Conservation (phyloP, 495 filamentous ascomycete species). For the Penicillium cataractarum region DNA sequence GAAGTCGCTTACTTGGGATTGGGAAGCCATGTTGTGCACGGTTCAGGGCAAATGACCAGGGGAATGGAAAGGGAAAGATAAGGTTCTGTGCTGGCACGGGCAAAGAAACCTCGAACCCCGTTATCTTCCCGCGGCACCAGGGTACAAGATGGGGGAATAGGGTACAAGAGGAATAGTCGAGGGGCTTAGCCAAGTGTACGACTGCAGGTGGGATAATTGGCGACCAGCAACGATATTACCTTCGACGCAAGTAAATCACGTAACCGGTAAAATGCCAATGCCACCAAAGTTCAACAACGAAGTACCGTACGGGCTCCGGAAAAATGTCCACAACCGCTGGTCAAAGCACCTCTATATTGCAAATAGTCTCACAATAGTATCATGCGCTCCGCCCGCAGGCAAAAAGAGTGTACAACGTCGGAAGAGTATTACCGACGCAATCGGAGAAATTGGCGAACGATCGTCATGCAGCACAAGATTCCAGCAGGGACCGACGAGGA, state of each 20-base stretch:
- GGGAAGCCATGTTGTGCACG: slow-evolving; percentile 41
- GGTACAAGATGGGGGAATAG: not conserved
- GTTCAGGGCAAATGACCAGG: slow-evolving; percentile 15
- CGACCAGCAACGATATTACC: slow-evolving; percentile 20
- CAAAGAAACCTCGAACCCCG: slow-evolving; percentile 1
- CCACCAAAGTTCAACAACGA: not conserved
- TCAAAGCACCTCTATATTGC: slow-evolving; percentile 7
- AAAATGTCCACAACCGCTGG: slow-evolving; percentile 6
- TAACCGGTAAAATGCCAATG: slow-evolving; percentile 7
- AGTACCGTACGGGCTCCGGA: not conserved
- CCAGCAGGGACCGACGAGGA: slow-evolving; percentile 21
- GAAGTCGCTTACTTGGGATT: slow-evolving; percentile 39
- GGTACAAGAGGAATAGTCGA: slow-evolving; percentile 6
- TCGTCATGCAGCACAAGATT: slow-evolving; percentile 25
- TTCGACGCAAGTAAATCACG: slow-evolving; percentile 12
- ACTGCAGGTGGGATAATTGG: slow-evolving; percentile 21
- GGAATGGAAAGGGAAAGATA: slow-evolving; percentile 5
- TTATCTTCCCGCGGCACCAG: slow-evolving; percentile 1
- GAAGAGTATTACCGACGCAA: slow-evolving; percentile 20
- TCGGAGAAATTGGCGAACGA: slow-evolving; percentile 28
- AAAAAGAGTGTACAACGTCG: slow-evolving; percentile 9
- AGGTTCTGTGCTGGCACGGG: slow-evolving; percentile 1
- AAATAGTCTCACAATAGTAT: slow-evolving; percentile 24
- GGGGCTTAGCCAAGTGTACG: slow-evolving; percentile 16
- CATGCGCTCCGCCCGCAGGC: slow-evolving; percentile 16